Evolutionary conservation across 495 filamentous ascomycete species (phyloP), one percentile per base, ranked within the genome.

Genomic region (Aspergillus kassunensis): DNA sequence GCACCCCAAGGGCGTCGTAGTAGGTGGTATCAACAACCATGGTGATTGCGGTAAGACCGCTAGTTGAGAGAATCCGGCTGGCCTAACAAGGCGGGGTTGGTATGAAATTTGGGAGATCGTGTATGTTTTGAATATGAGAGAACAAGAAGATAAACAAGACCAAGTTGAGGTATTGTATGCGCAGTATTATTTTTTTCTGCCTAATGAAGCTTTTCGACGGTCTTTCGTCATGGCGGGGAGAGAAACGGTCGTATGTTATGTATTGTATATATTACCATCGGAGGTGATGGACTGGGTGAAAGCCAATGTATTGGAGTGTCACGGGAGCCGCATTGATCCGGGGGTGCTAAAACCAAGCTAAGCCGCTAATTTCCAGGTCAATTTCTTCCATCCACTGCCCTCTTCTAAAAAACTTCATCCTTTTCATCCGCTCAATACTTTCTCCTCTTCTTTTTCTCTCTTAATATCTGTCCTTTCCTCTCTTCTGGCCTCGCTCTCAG

Each of bases 1-100:
- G 80, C 60, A 99, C 95, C 51, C 86, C 88, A 12, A 99, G 79
- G 59, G 80, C 83, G 68, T 98, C 95, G 71, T 98, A 98, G 71
- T 93, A 93, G 48, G 80, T 71, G 20, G 88, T 91, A 61, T 93
- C 89, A 47, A 84, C 88, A 53, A 92, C 89, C 88, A 92, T 92
- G 55, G 55, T 76, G 58, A 39, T 37, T 47, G 49, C 25, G 43
- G 43, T 31, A 27, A 53, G 41, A 33, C 23, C 45, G 33, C 49
- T 44, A 39, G 43, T 29, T 15, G 43, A 19, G 11, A 50, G 43
- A 39, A 12, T 46, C 15, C 33, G 18, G 33, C 33, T 23, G 42
- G 24, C 16, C 24, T 39, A 24, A 11, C 18, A n/a, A 3, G 16
- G 51, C 23, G 24, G 21, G 33, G 19, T 49, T 24, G 11, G n/a